These are phyloP conservation scores for Chaetothyriales sp. DNA, from an alignment of 2,329 filamentous ascomycete genomes.

Conservation along the genomic window DNA sequence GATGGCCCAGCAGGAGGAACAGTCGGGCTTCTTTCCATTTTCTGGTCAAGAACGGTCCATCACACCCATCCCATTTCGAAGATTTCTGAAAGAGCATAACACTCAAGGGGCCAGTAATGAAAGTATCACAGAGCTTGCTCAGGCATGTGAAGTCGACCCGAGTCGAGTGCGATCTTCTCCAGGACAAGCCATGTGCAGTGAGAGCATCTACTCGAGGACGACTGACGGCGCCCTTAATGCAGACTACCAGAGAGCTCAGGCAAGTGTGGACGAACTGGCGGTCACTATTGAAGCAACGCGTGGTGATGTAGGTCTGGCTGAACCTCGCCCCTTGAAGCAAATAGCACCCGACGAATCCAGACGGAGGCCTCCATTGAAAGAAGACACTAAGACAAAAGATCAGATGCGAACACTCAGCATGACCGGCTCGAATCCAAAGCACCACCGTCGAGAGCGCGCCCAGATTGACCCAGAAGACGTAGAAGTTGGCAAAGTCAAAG, in stretches of 20 bases:
- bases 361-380: constrained; percentile 4
- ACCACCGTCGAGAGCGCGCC: constrained; percentile 22
- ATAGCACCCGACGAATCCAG: constrained; percentile 20
- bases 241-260: constrained; percentile 5
- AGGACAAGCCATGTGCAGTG: constrained; percentile 17
- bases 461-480: constrained; percentile 19
- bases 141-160: not conserved
- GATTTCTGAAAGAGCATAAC: constrained; percentile 6
- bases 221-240: constrained; percentile 22
- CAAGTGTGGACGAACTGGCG: constrained; percentile 9
- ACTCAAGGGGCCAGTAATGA: not conserved
- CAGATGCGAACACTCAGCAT: constrained; percentile 23
- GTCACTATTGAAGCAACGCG: constrained; percentile 3
- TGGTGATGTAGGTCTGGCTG: constrained; percentile 24
- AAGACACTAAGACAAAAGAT: constrained; percentile 19
- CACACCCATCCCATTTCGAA: constrained; percentile 11
- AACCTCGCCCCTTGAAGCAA: constrained; percentile 19
- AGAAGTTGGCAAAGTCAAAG: not conserved
- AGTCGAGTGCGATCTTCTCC: not conserved
- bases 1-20: constrained; percentile 7
- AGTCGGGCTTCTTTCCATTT: constrained; percentile 13
- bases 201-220: constrained; percentile 30
- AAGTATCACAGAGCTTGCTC: not conserved
- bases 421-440: constrained; percentile 1
- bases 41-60: constrained; percentile 6